These are phyloP conservation scores for Kwoniella europaea DNA, from an alignment of 768 basidiomycete species.

Conservation along the genomic window DNA sequence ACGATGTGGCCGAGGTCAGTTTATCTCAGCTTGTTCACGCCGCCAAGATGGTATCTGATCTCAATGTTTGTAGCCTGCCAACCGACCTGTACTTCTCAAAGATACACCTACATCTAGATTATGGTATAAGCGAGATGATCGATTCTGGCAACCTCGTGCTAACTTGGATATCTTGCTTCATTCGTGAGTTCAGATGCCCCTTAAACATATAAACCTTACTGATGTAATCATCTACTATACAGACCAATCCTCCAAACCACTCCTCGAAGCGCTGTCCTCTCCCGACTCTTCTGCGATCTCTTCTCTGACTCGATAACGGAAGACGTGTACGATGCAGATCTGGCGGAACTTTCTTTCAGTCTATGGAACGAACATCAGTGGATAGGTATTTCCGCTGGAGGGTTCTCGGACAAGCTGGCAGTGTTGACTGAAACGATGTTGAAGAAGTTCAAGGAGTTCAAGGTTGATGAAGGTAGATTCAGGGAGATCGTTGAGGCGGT, in stretches of 20 bases:
- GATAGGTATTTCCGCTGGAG: conserved; percentile 70
- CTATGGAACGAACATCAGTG: conserved; percentile 70
- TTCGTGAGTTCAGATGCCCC: conserved; percentile 34
- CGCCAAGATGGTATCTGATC: conserved; percentile 11
- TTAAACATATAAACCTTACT: too few species aligned
- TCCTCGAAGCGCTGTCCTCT: conserved; percentile 73
- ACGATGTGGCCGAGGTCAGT: conserved; percentile 68
- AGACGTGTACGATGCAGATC: conserved; percentile 86
- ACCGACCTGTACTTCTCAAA: conserved; percentile 72
- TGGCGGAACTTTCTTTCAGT: conserved; percentile 82
- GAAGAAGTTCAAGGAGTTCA: conserved; percentile 69
- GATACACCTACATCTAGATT: conserved; percentile 74
- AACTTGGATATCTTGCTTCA: conserved; percentile 66
- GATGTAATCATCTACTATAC: too few species aligned
- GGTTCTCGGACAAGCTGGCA: conserved; percentile 88
- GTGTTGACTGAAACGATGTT: conserved; percentile 75
- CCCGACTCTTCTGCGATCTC: conserved; percentile 82
- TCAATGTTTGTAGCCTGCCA: conserved; percentile 63
- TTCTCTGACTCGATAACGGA: conserved; percentile 88
- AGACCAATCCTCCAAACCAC: conserved; percentile 61
- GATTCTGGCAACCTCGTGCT: conserved; percentile 93
- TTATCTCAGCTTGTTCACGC: neutral
- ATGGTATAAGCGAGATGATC: conserved; percentile 98
- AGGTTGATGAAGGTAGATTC: conserved; percentile 73
- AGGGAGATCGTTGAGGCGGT: conserved; percentile 85